Percentiles rank a stretch among this genome's conserved stretches.
Evolutionary conservation across 129 eudicot genomes (phyloP).

Genomic region (Artemisia argyi): DNA sequence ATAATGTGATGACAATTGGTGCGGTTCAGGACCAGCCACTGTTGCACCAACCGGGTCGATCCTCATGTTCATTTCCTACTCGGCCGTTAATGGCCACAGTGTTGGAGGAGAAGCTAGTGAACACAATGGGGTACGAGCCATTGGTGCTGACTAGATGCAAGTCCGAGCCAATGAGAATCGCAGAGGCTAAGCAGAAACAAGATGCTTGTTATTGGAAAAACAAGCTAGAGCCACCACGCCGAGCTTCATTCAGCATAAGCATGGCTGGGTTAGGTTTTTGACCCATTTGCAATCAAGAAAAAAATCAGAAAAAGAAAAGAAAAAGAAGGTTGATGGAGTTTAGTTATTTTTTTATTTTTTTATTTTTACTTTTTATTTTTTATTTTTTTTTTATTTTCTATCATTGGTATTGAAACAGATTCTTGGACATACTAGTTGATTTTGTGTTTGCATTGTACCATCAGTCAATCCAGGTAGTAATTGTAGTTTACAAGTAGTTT

Average conservation of each 20-base stretch:
- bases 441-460: conserved; percentile 24
- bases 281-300: conserved; percentile 3
- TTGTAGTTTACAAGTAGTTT: conserved; percentile 21
- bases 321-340: background rate
- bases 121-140: conserved; percentile 65
- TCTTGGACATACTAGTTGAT: conserved; percentile 23
- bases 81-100: conserved; percentile 40
- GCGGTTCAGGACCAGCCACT: background rate
- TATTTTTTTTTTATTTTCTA: background rate
- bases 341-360: background rate
- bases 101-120: conserved; percentile 62
- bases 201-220: conserved; percentile 66
- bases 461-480: conserved; percentile 16
- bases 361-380: too few relatives aligned
- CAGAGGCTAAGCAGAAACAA: conserved; percentile 47
- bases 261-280: conserved; percentile 62
- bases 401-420: conserved; percentile 7
- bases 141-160: conserved; percentile 72
- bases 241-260: conserved; percentile 52
- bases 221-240: conserved; percentile 67
- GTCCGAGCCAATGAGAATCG: conserved; percentile 75
- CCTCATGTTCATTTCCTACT: conserved; percentile 55
- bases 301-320: too few relatives aligned
- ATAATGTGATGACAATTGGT: background rate
- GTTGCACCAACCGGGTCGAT: conserved; percentile 51